Evolutionary conservation across 2,329 filamentous ascomycete genomes (phyloP), one percentile per base, ranked within the genome.

Genomic region (Claviceps cyperi): DNA sequence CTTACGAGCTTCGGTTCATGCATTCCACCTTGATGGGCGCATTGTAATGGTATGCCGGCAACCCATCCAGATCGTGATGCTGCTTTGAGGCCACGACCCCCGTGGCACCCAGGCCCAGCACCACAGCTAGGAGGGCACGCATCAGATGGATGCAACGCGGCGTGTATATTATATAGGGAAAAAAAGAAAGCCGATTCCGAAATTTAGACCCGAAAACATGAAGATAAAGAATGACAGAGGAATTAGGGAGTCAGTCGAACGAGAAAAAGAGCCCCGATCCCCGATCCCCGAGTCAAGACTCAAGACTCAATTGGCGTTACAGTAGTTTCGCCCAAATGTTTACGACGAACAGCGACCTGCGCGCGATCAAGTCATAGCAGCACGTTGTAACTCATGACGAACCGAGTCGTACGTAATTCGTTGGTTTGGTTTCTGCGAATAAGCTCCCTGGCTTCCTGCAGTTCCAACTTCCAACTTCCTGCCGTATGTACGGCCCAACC

Each of bases 11-110:
- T 53, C 84, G 75, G 60, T 85, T 84, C 72, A 88, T 77, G 69
- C 84, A 88, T 60, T 82, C 81, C 19, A 88, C 80, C 38, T 75
- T 73, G 53, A 88, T 83, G 11, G 76, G 65, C 14, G 83, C 81
- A 57, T 80, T 80, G 60, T 82, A 83, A 58, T 78, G 76, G 60
- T 83, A 83, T 28, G 78, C 80, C 0, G 79, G 78, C 43, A 81
- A 66, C 24, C 66, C 62, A 52, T 70, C 66, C 22, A 53, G 40
- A 32, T 53, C 46, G 9, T 44, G 41, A 22, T n/a, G 5, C 13
- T 54, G 38, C 41, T 36, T 52, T 72, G 69, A 41, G 59, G 60
- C 57, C 6, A 63, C 65, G 6, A 54, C 57, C 19, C 57, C 60
- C 28, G 22, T 15, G 43, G 36, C 43, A 1, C 46, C 45, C 15